Evolutionary conservation across 306 rosid genomes (phyloP), one percentile per base, ranked within the genome.

Genomic region (Gastrolobium villosum): DNA sequence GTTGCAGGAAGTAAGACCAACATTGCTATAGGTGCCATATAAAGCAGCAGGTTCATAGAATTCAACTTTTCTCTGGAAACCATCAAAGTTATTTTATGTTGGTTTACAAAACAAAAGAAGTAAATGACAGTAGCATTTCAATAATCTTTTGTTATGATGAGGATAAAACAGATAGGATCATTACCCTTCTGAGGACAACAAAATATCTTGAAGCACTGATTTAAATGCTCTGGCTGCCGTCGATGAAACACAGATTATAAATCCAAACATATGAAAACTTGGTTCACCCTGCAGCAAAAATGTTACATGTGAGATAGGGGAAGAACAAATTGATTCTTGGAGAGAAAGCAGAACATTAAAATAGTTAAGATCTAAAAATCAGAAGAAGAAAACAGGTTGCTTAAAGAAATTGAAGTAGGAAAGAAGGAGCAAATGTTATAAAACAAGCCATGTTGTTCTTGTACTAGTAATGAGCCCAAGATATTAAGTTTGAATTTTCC

Each of bases 21-120:
- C 77, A 65, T 52, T 49, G 89, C 86, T 37, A 86, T 82, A 9
- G 89, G 89, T 28, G 89, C 84, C 89, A 86, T 86, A 6, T 86
- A 86, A 69, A 86, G 84, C 40, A 86, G 71, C 53, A 86, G 74
- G 82, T 86, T 86, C 89, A 82, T 82, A 10, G 89, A 86, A 71
- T 82, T 61, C 74, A 86, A 59, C 68, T 79, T 86, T 60, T 82
- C 89, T 37, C 88, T 85, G 84, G 0, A 77, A 39, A 37, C 2
- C 64, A 68, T 46, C 28, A 15, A 32, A 59, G 36, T 32, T 14
- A 39, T 30, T 5, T 54, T 31, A 72, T n/a, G 63, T 61, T 32
- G 56, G 66, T 68, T 68, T 36, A 48, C 49, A 71, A 41, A 5
- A 10, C 49, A 71, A 41, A 5, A 10, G 68, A 31, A 35, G 55